phyloP scores from a whole-genome alignment of 257 asterid species.

The Rubia yunnanensis region DNA sequence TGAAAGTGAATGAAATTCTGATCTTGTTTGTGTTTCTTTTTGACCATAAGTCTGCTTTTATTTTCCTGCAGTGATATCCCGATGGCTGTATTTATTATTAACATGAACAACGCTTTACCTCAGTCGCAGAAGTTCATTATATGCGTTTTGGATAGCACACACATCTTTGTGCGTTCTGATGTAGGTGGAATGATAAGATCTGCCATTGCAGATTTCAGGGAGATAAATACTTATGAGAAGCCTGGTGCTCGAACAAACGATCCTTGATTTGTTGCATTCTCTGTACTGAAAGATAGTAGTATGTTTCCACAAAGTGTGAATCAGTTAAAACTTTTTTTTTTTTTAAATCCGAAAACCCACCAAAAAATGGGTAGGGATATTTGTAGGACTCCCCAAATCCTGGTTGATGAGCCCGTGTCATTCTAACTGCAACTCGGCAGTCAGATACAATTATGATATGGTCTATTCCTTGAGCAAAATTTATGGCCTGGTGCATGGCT shows the following conservation, averaged over 20 bases:
- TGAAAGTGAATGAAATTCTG: not conserved
- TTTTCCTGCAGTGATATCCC: conserved; percentile 64
- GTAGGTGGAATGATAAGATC: conserved; percentile 65
- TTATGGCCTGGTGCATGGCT: no score
- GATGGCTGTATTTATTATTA: conserved; percentile 84
- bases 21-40: conserved; percentile 1
- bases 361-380: no score
- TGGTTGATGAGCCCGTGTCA: no score
- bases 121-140: conserved; percentile 70
- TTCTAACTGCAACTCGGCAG: no score
- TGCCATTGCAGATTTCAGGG: conserved; percentile 68
- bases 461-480: no score
- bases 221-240: conserved; percentile 69
- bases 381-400: no score
- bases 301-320: no score
- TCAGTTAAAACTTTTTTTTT: no score
- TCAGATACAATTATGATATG: no score
- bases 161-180: conserved; percentile 73
- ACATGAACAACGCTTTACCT: conserved; percentile 67
- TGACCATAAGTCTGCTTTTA: not conserved
- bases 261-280: not conserved
- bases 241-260: conserved; percentile 27
- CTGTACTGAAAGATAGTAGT: no score
- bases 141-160: conserved; percentile 68
- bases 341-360: no score